Conservation (phyloP, 345 rosid species). For the Citrus reticulata region DNA sequence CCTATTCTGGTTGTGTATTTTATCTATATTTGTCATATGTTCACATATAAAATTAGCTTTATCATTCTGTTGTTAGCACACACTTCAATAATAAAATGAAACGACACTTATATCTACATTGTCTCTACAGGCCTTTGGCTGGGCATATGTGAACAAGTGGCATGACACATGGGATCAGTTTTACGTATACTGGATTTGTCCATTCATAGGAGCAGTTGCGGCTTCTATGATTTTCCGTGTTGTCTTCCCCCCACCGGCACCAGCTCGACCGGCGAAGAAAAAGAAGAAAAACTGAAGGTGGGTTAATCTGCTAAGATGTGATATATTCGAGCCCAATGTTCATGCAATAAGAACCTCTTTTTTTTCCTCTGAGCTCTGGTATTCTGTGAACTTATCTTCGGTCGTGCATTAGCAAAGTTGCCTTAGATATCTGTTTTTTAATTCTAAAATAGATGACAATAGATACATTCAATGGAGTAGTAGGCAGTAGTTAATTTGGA, state of each 20-base stretch:
- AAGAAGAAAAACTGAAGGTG: constrained; percentile 54
- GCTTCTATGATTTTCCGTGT: constrained; percentile 77
- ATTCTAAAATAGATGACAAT: neutral
- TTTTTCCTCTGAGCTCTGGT: neutral
- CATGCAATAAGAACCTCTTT: constrained; percentile 7
- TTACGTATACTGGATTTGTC: constrained; percentile 90
- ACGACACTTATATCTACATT: neutral
- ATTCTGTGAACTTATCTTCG: too few relatives aligned
- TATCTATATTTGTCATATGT: neutral
- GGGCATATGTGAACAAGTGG: constrained; percentile 80
- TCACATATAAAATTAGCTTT: neutral
- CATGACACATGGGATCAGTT: constrained; percentile 92
- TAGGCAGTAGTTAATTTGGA: too few relatives aligned
- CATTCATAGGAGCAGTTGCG: constrained; percentile 70
- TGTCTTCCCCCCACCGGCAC: constrained; percentile 40
- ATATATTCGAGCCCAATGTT: neutral
- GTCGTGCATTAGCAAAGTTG: neutral
- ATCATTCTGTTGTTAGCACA: neutral
- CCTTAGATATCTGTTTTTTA: neutral
- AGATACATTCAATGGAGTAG: too few relatives aligned
- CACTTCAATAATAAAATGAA: too few relatives aligned
- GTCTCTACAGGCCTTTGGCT: constrained; percentile 76
- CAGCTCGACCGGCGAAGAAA: constrained; percentile 28
- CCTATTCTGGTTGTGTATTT: neutral
- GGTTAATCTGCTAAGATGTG: neutral